Base-by-base conservation (phyloP, 768 basidiomycete genomes). In the Trametes maxima region DNA sequence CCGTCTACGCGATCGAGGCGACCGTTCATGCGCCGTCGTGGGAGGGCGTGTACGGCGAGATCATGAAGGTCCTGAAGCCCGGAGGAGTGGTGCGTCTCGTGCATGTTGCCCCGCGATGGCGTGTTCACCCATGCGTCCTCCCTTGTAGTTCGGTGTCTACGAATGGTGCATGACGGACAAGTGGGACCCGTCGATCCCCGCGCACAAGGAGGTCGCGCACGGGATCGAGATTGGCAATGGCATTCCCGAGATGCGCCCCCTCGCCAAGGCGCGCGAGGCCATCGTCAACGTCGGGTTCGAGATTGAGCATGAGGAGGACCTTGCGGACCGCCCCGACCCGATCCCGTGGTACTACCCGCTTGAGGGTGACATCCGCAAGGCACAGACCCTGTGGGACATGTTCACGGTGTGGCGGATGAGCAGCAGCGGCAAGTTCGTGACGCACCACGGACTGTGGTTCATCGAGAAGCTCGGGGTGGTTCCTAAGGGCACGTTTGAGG, bases 141-240 rank as follows among this genome's bases (percentile, higher is more conserved):
- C 6, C 42, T n/a, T n/a, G 0, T 63, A 95, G 91, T 97, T 97
- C 75, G 96, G 95, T 70, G 91, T 98, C 39, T 99, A 98, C 76
- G 97, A 98, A 74, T 99, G 96, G 96, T 89, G 87, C 76, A 98
- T 99, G 97, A 98, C 97, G 19, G 95, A 98, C 74, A 73, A 76
- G 3, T 95, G 95, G 92, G 90, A 98, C 75, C 84, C 91, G 40
- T 83, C 89, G 47, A 90, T 81, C 71, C 90, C 94, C 17, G 76
- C 82, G 55, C 96, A 98, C 83, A 95, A 95, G 78, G 83, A 83
- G 46, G 86, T 98, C 59, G 92, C 93, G 13, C 95, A 98, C 78
- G 84, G 84, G 62, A 89, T 98, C 63, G 95, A 98, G 73, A 79
- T 97, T 58, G 96, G 97, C 21, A 94, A 96, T 70, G 97, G 97